These are phyloP conservation scores for Boletus bicolor DNA, from an alignment of 768 basidiomycete genomes.

Conservation along the genomic window DNA sequence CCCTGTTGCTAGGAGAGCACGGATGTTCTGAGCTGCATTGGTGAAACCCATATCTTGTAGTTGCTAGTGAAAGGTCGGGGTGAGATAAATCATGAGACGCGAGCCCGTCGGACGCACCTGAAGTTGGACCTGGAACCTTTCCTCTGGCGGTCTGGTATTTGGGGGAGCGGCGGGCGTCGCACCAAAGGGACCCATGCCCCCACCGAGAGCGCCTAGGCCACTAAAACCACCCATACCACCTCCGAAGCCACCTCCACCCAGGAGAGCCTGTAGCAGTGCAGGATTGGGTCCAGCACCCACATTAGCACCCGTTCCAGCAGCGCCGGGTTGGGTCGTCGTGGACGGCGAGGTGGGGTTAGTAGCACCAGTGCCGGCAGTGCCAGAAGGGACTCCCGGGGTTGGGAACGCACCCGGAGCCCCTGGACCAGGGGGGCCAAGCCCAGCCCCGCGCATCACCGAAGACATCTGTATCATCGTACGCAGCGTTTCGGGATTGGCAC, in stretches of 20 bases:
- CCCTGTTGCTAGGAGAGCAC: conserved; percentile 87
- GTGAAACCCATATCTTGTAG: conserved; percentile 93
- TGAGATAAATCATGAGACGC: neutral
- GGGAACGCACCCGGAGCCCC: conserved; percentile 42
- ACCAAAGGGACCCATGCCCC: conserved; percentile 24
- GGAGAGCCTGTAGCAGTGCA: conserved; percentile 36
- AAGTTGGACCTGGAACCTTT: conserved; percentile 85
- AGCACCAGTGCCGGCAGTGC: conserved; percentile 10
- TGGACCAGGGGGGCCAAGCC: conserved; percentile 38
- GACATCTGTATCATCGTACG: conserved; percentile 78
- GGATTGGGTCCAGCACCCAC: conserved; percentile 34
- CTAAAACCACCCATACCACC: conserved; percentile 20
- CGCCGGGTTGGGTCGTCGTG: conserved; percentile 17
- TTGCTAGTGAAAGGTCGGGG: conserved; percentile 53
- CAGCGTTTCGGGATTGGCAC: conserved; percentile 75
- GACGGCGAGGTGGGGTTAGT: conserved; percentile 24
- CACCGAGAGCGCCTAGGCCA: conserved; percentile 31
- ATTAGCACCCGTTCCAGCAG: conserved; percentile 23
- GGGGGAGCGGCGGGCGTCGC: conserved; percentile 40
- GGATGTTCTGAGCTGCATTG: conserved; percentile 85
- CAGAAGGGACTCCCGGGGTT: conserved; percentile 56
- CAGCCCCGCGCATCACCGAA: conserved; percentile 20
- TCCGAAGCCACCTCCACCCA: conserved; percentile 3
- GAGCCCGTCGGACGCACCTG: conserved; percentile 44
- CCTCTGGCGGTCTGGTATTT: conserved; percentile 79